Percentiles rank a stretch among this genome's conserved stretches.
These are phyloP conservation scores for Picochlorum sp. DNA, from an alignment of 139 green algal genomes.

Conservation along the genomic window DNA sequence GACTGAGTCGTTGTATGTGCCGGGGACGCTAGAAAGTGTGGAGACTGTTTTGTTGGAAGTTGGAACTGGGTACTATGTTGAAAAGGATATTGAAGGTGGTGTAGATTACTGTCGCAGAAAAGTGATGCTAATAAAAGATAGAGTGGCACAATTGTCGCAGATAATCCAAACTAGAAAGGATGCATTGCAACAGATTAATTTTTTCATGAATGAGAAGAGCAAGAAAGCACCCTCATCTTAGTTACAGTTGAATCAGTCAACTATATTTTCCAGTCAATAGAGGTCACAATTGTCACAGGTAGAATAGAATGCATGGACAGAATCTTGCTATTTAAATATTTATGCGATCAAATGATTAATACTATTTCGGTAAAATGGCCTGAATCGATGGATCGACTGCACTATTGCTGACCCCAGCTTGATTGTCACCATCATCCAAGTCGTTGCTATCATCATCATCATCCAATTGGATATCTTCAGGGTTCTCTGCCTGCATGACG, in stretches of 20 bases:
- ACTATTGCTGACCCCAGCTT: not conserved
- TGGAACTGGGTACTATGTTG: slow-evolving; percentile 83
- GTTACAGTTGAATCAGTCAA: no score
- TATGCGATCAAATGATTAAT: slow-evolving; percentile 5
- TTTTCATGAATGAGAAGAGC: not conserved
- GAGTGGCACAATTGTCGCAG: slow-evolving; percentile 35
- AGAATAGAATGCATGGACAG: no score
- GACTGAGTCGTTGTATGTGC: slow-evolving; percentile 80
- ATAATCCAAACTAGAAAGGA: slow-evolving; percentile 9
- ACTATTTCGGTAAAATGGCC: not conserved
- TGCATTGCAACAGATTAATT: not conserved
- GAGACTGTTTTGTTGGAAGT: slow-evolving; percentile 82
- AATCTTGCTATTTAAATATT: not conserved
- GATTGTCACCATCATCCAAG: slow-evolving; percentile 3
- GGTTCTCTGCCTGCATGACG: slow-evolving; percentile 25
- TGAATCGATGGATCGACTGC: not conserved
- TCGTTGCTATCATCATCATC: slow-evolving; percentile 13
- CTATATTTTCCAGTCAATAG: no score
- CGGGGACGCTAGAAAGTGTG: slow-evolving; percentile 46
- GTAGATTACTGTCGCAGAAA: slow-evolving; percentile 65
- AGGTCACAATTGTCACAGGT: no score
- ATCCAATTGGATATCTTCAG: slow-evolving; percentile 64
- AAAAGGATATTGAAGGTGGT: slow-evolving; percentile 51
- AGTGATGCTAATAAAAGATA: slow-evolving; percentile 46
- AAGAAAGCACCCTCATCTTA: not conserved